Percentiles rank a stretch among this genome's conserved stretches.
phyloP scores from a whole-genome alignment of 176 grass and related monocot species.

The Microstegium vimineum region DNA sequence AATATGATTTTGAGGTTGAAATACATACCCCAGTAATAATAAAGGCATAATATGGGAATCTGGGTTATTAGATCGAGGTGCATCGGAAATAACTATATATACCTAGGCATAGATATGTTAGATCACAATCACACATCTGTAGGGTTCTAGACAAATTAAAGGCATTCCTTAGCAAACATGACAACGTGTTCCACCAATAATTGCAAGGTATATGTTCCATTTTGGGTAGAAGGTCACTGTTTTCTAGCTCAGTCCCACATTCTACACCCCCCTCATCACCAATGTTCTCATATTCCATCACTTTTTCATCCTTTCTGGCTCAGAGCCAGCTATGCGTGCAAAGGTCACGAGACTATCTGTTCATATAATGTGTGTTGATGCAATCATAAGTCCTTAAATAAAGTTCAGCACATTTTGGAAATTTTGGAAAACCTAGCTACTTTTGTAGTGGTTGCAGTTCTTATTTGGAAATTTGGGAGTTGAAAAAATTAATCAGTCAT shows the following conservation, averaged over 20 bases:
- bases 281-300: constrained; percentile 1
- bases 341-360: neutral
- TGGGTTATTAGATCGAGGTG: no score
- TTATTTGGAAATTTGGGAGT: neutral
- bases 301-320: neutral
- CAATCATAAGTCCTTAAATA: neutral
- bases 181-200: neutral
- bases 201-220: constrained; percentile 33
- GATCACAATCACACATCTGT: neutral
- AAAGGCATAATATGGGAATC: no score
- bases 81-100: no score
- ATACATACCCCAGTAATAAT: no score
- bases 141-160: neutral
- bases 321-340: neutral
- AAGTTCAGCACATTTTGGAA: no score
- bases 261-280: neutral
- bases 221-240: constrained; percentile 35
- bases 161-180: neutral
- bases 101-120: neutral
- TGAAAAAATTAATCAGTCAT: neutral
- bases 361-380: neutral
- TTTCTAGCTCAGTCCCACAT: constrained; percentile 6
- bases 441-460: neutral
- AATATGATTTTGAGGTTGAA: no score
- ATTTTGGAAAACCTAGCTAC: neutral